Base-by-base conservation (phyloP, 1,284 basidiomycete genomes). In the Ganoderma resinaceum region DNA sequence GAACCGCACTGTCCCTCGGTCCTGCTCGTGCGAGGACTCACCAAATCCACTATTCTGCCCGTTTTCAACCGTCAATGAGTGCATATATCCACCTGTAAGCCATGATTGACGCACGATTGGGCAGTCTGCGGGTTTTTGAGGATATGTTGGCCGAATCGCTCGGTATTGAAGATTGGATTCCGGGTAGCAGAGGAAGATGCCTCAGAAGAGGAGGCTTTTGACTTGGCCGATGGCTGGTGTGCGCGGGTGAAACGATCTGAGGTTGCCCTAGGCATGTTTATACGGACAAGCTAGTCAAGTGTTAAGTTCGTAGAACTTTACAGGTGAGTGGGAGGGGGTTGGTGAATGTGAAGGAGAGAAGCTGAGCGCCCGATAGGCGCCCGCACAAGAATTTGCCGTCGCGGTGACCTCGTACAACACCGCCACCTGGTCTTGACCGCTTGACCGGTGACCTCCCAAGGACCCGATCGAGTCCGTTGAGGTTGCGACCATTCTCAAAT, bases 111-210 rank as follows among this genome's bases (percentile, higher is more conserved):
- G 77, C 78, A 96, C 94, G 88, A 91, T 84, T 96, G 93, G 14
- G 94, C 95, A 42, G 95, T 94, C 71, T 92, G 86, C 16, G 95
- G 94, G 80, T 97, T 99, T 80, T 98, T 99, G 67, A 99, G 86
- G 74, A 99, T 99, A 83, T 99, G 97, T 80, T 99, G 97, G 38
- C 97, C 97, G 76, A 98, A 98, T 71, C 93, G 86, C 75, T 95
- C 94, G 7, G 95, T 97, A 77, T 98, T 97, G 85, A 97, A 97
- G 72, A 96, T 89, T 3, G 95, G 95, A 78, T 96, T 96, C 52
- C 87, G 85, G 72, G 85, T 85, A 29, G 83, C 82, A 2, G 82
- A 81, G 1, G 87, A 84, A 62, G 85, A 79, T 67, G 84, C 78
- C 57, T 82, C 81, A 76, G 87, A 37, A 18, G 46, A 84, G 58